Base-by-base conservation (phyloP, 108 stramenopile species). In the Stephanodiscus triporus region DNA sequence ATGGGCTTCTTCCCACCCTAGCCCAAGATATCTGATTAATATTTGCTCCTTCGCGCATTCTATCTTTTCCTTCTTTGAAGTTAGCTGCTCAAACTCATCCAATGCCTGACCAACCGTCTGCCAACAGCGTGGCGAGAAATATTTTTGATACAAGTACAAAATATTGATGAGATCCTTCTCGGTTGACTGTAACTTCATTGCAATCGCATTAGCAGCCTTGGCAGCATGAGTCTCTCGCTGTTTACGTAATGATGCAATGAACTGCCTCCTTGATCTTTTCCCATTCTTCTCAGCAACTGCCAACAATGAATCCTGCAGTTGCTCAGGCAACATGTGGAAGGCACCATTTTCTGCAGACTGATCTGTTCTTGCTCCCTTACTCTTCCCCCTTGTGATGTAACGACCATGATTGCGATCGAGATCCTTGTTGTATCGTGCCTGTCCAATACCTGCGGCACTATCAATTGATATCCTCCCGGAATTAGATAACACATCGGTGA, bases 101-200 rank as follows among this genome's bases (percentile, higher is more conserved):
- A n/a, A n/a, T n/a, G n/a, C n/a, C n/a, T n/a, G n/a, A n/a, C n/a
- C n/a, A n/a, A n/a, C n/a, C n/a, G n/a, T 67, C 30, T 53, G 51
- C 50, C 66, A 67, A 26, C 66, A 51, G 13, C 13, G 47, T 10
- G 66, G 66, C 4, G 66, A 67, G 24, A 26, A n/a, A 30, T 67
- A 67, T 30, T 67, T 27, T 29, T 67, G 45, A 20, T 51, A 32
- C 11, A 67, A 45, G 27, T 53, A 67, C 11, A 34, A 36, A 34
- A 45, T 34, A 20, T 13, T 9, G 48, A 65, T 65, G 45, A 65
- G 27, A 19, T 67, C 66, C 19, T n/a, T 11, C 27, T 53, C 11
- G 7, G 66, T 34, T 6, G 6, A 6, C n/a, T n/a, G n/a, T n/a
- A n/a, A n/a, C n/a, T n/a, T n/a, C n/a, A n/a, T n/a, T n/a, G n/a